Evolutionary conservation across 441 rosid species (phyloP), one percentile per base, ranked within the genome.

Genomic region (Populus hybrid): DNA sequence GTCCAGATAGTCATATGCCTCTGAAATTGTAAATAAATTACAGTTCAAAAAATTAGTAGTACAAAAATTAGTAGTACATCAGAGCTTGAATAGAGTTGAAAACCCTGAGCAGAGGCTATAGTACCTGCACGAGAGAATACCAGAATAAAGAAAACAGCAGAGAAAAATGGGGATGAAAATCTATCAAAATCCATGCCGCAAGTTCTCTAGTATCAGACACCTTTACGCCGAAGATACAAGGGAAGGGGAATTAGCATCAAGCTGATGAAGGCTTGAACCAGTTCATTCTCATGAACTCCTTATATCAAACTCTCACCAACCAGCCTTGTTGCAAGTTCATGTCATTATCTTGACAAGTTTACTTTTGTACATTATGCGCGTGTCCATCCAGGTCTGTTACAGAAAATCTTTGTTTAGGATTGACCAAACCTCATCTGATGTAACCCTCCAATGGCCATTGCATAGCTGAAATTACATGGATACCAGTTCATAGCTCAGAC

Each of bases 1-100:
- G 77, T 86, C 90, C 79, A 89, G 80, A 1, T 84, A 20, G 72
- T 89, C 90, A 69, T 80, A 89, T 26, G 92, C 85, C 71, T 59
- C 90, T 84, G 20, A 53, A 71, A 77, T 26, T 45, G 23, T 1
- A 26, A 35, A 83, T 64, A 26, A 35, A 83, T 64, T 33, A 74
- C 70, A 74, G 28, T 11, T 20, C n/a, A 40, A 45, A 73, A 23
- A 3, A 24, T n/a, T n/a, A n/a, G n/a, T n/a, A n/a, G n/a, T 0
- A 31, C 38, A 61, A 23, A 45, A 79, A 53, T 9, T 21, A 59
- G 63, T 14, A 35, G 4, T 6, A 28, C 35, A 45, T 53, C 68
- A 70, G 6, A 77, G 18, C 45, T 40, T 38, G 64, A 31, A 29
- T 1, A 66, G 16, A 71, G 75, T 31, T 38, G 75, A 71, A 33